Percentiles rank a stretch among this genome's conserved stretches.
These are phyloP conservation scores for Tetrahymena borealis DNA, from an alignment of 73 alveolate genomes.

Conservation along the genomic window DNA sequence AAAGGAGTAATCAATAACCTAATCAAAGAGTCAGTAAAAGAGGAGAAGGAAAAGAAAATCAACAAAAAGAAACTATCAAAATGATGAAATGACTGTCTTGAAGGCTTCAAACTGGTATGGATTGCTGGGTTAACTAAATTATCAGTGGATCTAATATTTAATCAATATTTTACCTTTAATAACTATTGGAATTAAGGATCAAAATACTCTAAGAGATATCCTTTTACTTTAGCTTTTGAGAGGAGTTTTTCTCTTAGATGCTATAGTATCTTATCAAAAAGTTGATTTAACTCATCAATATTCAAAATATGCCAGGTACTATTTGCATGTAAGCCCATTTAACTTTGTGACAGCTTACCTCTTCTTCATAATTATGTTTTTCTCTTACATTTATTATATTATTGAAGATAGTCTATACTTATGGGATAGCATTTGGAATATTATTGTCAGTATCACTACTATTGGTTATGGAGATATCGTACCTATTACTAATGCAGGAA, in stretches of 20 bases:
- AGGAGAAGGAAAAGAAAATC: background rate
- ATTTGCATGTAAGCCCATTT: background rate
- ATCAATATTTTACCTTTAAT: background rate
- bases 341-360: background rate
- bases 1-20: background rate
- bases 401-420: background rate
- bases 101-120: background rate
- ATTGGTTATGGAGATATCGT: background rate
- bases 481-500: background rate
- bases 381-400: background rate
- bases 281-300: background rate
- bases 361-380: background rate
- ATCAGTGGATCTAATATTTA: background rate
- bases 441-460: background rate
- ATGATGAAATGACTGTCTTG: background rate
- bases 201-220: background rate
- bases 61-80: background rate
- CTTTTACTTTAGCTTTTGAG: background rate
- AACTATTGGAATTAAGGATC: background rate
- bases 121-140: background rate
- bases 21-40: background rate
- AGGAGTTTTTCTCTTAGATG: background rate
- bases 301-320: background rate
- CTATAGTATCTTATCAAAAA: background rate
- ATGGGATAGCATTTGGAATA: background rate